Evolutionary conservation across 495 filamentous ascomycete genomes (phyloP).

Genomic region (Collariella sp.): DNA sequence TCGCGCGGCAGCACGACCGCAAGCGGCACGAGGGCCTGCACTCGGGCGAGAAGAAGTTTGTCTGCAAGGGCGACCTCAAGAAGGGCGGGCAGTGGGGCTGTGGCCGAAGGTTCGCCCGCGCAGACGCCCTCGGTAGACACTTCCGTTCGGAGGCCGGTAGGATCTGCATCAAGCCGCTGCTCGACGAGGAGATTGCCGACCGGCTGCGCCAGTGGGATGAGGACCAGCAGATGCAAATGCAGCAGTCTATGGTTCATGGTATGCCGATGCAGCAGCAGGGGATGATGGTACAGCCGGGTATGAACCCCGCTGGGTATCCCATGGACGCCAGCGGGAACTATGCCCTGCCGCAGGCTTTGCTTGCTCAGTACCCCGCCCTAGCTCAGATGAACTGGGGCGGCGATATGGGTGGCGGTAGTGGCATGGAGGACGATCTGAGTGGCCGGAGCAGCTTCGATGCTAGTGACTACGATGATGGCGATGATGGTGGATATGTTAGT

Average conservation of each 20-base stretch:
- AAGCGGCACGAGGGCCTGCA: conserved; percentile 88
- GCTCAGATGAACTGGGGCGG: conserved; percentile 73
- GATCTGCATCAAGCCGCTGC: conserved; percentile 88
- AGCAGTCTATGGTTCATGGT: conserved; percentile 44
- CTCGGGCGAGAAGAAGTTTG: conserved; percentile 92
- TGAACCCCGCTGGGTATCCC: conserved; percentile 37
- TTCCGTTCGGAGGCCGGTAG: conserved; percentile 93
- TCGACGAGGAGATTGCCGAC: conserved; percentile 83
- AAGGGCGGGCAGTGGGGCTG: conserved; percentile 84
- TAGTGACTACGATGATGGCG: conserved; percentile 59
- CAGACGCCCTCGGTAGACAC: conserved; percentile 91
- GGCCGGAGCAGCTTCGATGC: conserved; percentile 86
- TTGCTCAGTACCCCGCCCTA: conserved; percentile 86
- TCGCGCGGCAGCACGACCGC: conserved; percentile 86
- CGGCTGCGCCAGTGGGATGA: conserved; percentile 59
- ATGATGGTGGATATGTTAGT: conserved; percentile 51
- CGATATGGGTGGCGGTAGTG: conserved; percentile 46
- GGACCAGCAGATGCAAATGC: conserved; percentile 57
- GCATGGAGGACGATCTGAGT: conserved; percentile 64
- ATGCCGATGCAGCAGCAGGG: conserved; percentile 35
- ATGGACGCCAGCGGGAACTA: conserved; percentile 52
- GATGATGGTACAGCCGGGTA: conserved; percentile 34
- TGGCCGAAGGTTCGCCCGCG: conserved; percentile 84
- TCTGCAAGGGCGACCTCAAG: conserved; percentile 84
- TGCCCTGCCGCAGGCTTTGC: conserved; percentile 73